Conservation (phyloP, 345 rosid species). For the Syzygium jambos region DNA sequence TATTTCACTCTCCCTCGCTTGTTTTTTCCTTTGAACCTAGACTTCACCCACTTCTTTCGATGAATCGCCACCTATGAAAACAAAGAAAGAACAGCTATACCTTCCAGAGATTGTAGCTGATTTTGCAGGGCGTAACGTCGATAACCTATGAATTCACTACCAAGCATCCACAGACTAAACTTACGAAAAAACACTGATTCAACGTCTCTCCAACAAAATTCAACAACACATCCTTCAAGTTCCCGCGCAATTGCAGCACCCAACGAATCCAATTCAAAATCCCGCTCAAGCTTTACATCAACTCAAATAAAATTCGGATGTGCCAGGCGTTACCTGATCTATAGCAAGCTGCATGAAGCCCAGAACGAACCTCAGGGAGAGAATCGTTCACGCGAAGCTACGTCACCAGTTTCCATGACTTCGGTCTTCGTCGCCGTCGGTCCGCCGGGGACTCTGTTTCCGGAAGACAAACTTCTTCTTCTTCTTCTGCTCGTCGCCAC, state of each 20-base stretch:
- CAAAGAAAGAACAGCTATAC: no score
- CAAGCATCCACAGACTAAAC: not conserved
- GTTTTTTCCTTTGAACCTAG: not conserved
- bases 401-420: not conserved
- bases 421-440: not conserved
- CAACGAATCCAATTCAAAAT: not conserved
- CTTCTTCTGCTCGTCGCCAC: no score
- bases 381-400: not conserved
- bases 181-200: not conserved
- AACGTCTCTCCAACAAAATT: not conserved
- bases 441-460: not conserved
- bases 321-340: no score
- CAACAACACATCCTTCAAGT: not conserved
- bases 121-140: not conserved
- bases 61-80: no score
- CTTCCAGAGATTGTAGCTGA: no score
- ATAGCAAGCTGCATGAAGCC: not conserved
- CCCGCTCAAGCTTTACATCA: accelerated
- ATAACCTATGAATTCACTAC: not conserved
- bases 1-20: not conserved
- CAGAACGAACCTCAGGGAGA: not conserved
- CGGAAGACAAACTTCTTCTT: not conserved
- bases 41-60: not conserved
- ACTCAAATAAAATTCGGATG: no score
- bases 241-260: not conserved